phyloP scores from a whole-genome alignment of 441 rosid species.

The Viola pubescens region DNA sequence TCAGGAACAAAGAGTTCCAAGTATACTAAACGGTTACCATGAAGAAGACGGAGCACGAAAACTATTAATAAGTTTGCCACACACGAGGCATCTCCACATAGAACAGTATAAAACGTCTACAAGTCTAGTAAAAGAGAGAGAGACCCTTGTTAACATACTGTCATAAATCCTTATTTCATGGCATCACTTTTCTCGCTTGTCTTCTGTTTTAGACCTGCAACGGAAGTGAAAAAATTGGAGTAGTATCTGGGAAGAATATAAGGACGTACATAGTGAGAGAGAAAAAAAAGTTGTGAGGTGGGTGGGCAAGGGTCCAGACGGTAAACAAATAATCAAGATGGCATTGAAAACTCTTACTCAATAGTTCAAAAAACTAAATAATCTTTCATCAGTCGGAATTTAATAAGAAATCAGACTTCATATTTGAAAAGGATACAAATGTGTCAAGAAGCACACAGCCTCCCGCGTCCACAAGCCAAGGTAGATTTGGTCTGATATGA shows the following conservation, averaged over 20 bases:
- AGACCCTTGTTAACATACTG: constrained; percentile 13
- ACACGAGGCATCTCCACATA: background rate
- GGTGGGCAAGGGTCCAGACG: background rate
- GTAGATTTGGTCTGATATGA: constrained; percentile 57
- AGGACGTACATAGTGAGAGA: constrained; percentile 25
- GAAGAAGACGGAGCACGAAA: too few relatives aligned
- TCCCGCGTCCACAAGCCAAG: constrained; percentile 84
- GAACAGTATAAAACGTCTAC: background rate
- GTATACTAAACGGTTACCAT: too few relatives aligned
- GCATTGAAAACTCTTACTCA: background rate
- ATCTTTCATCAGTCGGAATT: background rate
- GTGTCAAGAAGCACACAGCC: constrained; percentile 75
- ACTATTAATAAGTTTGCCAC: background rate
- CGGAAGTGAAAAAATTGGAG: constrained; percentile 41
- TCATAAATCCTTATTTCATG: background rate
- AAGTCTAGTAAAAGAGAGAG: background rate
- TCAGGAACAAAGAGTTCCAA: too few relatives aligned
- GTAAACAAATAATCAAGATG: background rate
- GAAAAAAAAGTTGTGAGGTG: background rate
- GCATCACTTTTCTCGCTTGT: too few relatives aligned
- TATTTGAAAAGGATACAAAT: constrained; percentile 45
- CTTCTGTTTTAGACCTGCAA: constrained; percentile 8
- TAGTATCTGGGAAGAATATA: constrained; percentile 31
- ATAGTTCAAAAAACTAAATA: background rate
- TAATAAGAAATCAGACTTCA: background rate